Conservation (phyloP, 2,329 filamentous ascomycete species). For the Cordyceps javanica region DNA sequence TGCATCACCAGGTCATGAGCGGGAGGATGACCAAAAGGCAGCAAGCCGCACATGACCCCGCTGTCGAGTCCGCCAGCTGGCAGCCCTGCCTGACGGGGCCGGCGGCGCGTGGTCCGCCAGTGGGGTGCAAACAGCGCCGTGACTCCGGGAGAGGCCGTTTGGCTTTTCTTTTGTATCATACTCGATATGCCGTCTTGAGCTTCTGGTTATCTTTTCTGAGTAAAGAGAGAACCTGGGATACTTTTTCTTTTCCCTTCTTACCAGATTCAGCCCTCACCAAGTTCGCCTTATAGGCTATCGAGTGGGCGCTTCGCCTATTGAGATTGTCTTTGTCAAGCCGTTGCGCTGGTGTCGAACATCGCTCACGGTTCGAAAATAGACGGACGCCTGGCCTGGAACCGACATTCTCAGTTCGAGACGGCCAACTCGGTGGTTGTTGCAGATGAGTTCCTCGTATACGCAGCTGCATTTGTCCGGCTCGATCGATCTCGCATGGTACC, state of each 20-base stretch:
- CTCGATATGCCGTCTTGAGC: too few species aligned
- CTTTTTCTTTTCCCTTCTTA: background rate
- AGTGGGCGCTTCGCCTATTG: background rate
- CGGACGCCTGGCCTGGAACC: background rate
- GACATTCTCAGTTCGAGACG: conserved; percentile 5
- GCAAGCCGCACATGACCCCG: conserved; percentile 1
- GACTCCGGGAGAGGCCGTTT: background rate
- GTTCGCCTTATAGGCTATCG: background rate
- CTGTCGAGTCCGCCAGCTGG: background rate
- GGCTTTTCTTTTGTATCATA: background rate
- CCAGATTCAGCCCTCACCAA: background rate
- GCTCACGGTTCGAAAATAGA: conserved; percentile 7
- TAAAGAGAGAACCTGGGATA: background rate
- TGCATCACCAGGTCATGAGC: background rate
- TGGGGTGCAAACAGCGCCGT: conserved; percentile 3
- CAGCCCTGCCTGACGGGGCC: conserved; percentile 1
- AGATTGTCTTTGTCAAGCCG: background rate
- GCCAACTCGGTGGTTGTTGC: conserved; percentile 6
- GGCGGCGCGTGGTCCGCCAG: background rate
- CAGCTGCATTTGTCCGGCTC: background rate
- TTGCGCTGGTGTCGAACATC: conserved; percentile 2
- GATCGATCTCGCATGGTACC: background rate
- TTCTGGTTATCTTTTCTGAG: background rate
- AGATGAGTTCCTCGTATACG: background rate
- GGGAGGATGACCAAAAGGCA: conserved; percentile 1